phyloP scores from a whole-genome alignment of 805 yeast genomes.

The Isabelozyma gotoi region DNA sequence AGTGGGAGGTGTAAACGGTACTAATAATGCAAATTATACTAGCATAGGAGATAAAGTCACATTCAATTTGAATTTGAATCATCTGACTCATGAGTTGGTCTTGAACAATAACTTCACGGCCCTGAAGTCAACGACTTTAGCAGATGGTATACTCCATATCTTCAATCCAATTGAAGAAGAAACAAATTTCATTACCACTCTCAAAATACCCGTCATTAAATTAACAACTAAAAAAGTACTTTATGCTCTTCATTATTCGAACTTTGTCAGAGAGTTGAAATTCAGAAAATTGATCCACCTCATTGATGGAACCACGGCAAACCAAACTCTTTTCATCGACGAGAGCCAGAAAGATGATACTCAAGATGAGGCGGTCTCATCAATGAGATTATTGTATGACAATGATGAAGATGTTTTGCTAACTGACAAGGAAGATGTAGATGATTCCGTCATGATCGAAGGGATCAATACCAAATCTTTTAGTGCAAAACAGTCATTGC shows the following conservation, averaged over 20 bases:
- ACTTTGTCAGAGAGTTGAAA: constrained; percentile 67
- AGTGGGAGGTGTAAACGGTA: constrained; percentile 29
- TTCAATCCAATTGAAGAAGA: constrained; percentile 15
- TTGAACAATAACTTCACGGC: constrained; percentile 17
- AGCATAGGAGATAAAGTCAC: constrained; percentile 8
- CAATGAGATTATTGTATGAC: constrained; percentile 1
- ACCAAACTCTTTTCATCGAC: constrained; percentile 64
- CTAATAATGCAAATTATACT: constrained; percentile 3
- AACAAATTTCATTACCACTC: constrained; percentile 16
- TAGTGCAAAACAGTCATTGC: constrained; percentile 33
- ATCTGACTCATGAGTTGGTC: constrained; percentile 9
- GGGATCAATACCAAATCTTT: too few relatives aligned
- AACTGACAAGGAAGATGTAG: not conserved
- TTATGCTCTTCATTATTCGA: constrained; percentile 47
- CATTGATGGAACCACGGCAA: constrained; percentile 50
- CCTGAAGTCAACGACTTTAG: constrained; percentile 15
- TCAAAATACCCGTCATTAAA: constrained; percentile 19
- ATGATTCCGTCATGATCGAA: too few relatives aligned
- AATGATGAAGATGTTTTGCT: constrained; percentile 8
- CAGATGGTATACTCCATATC: constrained; percentile 37
- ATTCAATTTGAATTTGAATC: constrained; percentile 12
- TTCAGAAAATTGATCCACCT: constrained; percentile 56
- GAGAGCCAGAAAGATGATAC: constrained; percentile 34
- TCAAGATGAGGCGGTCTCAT: constrained; percentile 18
- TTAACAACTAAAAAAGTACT: constrained; percentile 37